A percentile compares a stretch with the other conserved stretches of the same genome.
These are phyloP conservation scores for Rauvolfia tetraphylla DNA, from an alignment of 257 asterid genomes.

Conservation along the genomic window DNA sequence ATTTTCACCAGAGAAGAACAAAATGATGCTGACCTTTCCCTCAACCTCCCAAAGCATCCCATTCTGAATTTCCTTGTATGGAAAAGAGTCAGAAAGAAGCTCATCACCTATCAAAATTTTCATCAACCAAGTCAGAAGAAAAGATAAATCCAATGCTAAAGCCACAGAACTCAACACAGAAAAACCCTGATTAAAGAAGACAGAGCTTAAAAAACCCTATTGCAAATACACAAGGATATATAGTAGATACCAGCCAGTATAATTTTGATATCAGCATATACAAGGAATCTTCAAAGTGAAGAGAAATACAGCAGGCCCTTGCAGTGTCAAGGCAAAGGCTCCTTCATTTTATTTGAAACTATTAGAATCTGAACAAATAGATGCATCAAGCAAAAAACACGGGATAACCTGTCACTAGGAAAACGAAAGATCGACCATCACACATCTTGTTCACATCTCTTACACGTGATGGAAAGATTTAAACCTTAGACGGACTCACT, in stretches of 20 bases:
- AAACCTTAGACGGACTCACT: not conserved
- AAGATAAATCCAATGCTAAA: not conserved
- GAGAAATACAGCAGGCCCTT: not conserved
- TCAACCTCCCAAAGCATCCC: constrained; percentile 87
- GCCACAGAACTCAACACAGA: not conserved
- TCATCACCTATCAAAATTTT: constrained; percentile 55
- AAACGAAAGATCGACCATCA: not conserved
- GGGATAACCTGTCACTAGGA: not conserved
- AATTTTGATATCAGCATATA: not conserved
- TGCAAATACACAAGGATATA: not conserved
- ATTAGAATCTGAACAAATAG: not conserved
- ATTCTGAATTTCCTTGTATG: constrained; percentile 65
- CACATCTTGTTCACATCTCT: too few species aligned
- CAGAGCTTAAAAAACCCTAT: too few species aligned
- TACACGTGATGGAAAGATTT: not conserved
- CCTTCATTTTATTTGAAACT: not conserved
- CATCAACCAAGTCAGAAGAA: not conserved
- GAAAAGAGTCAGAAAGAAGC: constrained; percentile 93
- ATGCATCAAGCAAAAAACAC: not conserved
- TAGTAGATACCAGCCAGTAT: too few species aligned
- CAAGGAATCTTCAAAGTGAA: not conserved
- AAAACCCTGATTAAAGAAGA: not conserved
- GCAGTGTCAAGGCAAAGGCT: not conserved
- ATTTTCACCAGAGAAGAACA: not conserved
- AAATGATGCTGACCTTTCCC: constrained; percentile 55